Base-by-base conservation (phyloP, 176 grass and related monocot species). In the Triticum timopheevii region DNA sequence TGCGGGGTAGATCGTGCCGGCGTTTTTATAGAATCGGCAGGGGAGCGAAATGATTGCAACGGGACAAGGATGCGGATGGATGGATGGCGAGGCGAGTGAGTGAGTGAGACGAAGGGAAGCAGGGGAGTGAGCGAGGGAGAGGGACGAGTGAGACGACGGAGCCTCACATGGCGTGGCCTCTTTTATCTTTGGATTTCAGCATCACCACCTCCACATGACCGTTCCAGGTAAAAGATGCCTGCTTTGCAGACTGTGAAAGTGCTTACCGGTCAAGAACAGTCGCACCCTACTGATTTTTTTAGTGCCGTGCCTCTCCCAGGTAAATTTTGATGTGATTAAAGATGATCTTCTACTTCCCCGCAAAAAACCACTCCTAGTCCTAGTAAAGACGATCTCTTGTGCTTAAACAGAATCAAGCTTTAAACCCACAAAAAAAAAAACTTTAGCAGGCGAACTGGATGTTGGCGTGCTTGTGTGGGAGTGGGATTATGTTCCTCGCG, bases 181-280 rank as follows among this genome's bases (percentile, higher is more conserved):
- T 40, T 87, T 87, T 73, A 84, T 84, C 80, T 80, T 80, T 75
- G 45, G 11, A 16, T 75, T 19, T 74, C 24, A 40, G 64, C 79
- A 81, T 72, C 72, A 65, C 12, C 65, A 44, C 54, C 66, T 28
- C 45, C 80, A 84, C 81, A 69, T 87, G 81, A 87, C 85, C 89
- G 85, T 90, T 90, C 71, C 63, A 40, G 85, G 16, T 30, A 61
- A 73, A 86, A 86, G 80, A 91, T 91, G 76, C 68, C n/a, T 28
- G 61, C 89, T 58, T 79, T 61, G 85, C 81, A 9, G 82, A 61
- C 74, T 52, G 80, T 91, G 76, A 61, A 90, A 91, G 81, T 10
- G 23, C 27, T 83, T 34, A 73, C 65, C 56, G 42, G 52, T 44
- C 35, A 27, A 20, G 33, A 67, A 82, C 75, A 44, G 68, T 80